Evolutionary conservation across 495 filamentous ascomycete genomes (phyloP).

Genomic region (Choiromyces venosus): DNA sequence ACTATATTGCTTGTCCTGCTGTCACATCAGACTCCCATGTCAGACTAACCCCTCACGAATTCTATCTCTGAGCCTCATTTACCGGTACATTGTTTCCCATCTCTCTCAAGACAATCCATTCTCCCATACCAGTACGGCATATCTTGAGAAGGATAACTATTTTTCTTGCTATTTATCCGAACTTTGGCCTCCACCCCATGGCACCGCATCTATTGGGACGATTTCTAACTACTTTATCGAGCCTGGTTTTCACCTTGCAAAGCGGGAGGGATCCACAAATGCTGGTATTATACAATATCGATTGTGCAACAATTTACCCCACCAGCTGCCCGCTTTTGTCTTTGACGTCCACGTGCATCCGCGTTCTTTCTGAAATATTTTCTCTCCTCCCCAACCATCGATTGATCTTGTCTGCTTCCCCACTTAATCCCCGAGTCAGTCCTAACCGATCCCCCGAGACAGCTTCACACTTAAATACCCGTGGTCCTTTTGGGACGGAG

Average conservation of each 20-base stretch:
- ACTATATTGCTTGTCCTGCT: background rate
- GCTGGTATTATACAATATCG: background rate
- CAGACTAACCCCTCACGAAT: background rate
- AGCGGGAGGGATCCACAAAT: background rate
- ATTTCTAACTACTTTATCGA: background rate
- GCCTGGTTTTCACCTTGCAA: background rate
- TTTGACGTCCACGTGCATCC: background rate
- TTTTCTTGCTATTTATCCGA: background rate
- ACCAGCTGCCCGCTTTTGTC: background rate
- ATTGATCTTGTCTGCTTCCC: slow-evolving; percentile 11
- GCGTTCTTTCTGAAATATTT: background rate
- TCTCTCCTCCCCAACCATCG: background rate
- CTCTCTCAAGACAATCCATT: background rate
- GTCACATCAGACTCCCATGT: background rate
- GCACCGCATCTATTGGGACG: background rate
- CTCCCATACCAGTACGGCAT: background rate
- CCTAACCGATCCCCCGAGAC: slow-evolving; percentile 34
- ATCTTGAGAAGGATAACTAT: background rate
- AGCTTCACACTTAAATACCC: background rate
- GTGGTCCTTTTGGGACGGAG: background rate
- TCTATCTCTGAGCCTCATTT: background rate
- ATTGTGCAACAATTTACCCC: slow-evolving; percentile 1
- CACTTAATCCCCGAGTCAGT: slow-evolving; percentile 22
- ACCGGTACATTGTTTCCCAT: background rate
- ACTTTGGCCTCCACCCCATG: background rate